Conservation (phyloP, 495 filamentous ascomycete genomes). For the Neurospora cerealis region DNA sequence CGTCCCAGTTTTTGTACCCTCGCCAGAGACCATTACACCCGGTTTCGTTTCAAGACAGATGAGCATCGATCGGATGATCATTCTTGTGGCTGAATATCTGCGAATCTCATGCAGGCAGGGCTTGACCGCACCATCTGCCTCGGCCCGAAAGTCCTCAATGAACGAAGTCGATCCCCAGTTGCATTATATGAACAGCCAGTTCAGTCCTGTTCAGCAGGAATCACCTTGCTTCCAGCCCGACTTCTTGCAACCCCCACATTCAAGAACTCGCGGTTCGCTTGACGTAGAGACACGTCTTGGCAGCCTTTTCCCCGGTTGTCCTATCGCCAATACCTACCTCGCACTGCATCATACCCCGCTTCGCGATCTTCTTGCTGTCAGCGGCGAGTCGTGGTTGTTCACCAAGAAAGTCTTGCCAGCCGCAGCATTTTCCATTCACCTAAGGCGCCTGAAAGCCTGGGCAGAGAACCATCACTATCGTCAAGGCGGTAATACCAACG, state of each 20-base stretch:
- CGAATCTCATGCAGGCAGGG: constrained; percentile 26
- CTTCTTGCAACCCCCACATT: constrained; percentile 1
- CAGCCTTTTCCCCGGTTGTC: constrained; percentile 26
- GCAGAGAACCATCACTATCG: constrained; percentile 8
- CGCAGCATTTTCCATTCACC: constrained; percentile 27
- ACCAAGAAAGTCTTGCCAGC: constrained; percentile 30
- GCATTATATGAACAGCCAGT: constrained; percentile 10
- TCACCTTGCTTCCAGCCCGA: neutral
- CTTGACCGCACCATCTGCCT: constrained; percentile 3
- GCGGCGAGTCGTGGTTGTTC: constrained; percentile 40
- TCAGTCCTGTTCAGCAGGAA: constrained; percentile 6
- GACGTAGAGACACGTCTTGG: constrained; percentile 25
- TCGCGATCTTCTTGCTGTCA: constrained; percentile 36
- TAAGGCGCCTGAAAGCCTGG: constrained; percentile 30
- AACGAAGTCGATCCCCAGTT: constrained; percentile 21
- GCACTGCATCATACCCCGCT: constrained; percentile 39
- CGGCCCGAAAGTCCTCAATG: constrained; percentile 14
- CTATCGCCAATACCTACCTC: constrained; percentile 35
- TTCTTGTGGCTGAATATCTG: constrained; percentile 27
- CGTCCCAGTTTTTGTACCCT: constrained; percentile 13
- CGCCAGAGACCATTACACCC: constrained; percentile 22
- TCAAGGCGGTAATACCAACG: constrained; percentile 1
- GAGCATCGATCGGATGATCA: constrained; percentile 25
- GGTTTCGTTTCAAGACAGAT: constrained; percentile 17
- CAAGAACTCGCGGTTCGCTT: constrained; percentile 1